Evolutionary conservation across 306 rosid species (phyloP).

Genomic region (Cucurbita moschata): DNA sequence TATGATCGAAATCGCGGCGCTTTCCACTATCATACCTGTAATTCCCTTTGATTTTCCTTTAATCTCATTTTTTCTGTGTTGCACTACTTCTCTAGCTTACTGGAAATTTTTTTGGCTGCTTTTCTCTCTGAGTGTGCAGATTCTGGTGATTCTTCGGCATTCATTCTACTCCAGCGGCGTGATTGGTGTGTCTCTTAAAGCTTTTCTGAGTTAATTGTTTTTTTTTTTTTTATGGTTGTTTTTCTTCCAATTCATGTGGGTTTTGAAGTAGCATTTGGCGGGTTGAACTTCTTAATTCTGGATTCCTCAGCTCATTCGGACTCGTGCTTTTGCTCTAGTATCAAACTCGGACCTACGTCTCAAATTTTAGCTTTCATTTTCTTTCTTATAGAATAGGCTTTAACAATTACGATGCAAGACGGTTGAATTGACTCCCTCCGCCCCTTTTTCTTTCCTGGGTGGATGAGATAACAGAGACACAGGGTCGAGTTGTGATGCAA

Average conservation of each 20-base stretch:
- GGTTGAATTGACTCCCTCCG: too few species aligned
- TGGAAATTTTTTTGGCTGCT: background rate
- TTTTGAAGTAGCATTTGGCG: background rate
- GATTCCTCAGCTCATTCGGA: background rate
- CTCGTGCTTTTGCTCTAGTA: background rate
- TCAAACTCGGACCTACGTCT: background rate
- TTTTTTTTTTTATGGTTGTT: background rate
- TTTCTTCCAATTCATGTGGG: background rate
- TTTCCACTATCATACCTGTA: constrained; percentile 28
- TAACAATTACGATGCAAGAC: too few species aligned
- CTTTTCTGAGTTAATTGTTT: background rate
- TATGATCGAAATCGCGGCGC: constrained; percentile 44
- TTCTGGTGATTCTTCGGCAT: constrained; percentile 35
- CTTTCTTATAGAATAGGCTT: too few species aligned
- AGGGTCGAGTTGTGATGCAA: background rate
- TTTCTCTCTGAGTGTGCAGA: constrained; percentile 10
- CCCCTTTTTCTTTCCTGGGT: background rate
- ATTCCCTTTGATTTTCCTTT: background rate
- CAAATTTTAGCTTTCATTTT: background rate
- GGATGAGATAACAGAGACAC: background rate
- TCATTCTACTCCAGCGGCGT: constrained; percentile 5
- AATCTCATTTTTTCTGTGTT: background rate
- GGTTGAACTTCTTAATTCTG: background rate
- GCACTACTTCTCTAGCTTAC: background rate
- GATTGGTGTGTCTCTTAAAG: constrained; percentile 10